Percentiles rank a stretch among this genome's conserved stretches.
These are phyloP conservation scores for Leucogyrophana mollusca DNA, from an alignment of 768 basidiomycete species.

Conservation along the genomic window DNA sequence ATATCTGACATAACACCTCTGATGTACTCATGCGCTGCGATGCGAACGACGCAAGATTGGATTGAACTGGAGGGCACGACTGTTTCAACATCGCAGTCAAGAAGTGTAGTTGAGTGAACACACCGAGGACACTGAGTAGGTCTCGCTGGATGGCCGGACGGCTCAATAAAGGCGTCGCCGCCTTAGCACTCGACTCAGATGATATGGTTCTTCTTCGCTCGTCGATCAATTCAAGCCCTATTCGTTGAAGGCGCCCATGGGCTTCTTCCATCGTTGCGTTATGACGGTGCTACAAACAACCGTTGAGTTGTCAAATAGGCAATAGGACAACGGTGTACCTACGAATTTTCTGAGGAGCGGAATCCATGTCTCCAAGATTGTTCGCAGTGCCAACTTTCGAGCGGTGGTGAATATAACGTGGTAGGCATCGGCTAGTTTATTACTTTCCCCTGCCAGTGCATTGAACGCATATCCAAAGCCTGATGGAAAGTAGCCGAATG, in stretches of 20 bases:
- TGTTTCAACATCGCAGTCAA: conserved; percentile 1
- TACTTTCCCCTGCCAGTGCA: conserved; percentile 44
- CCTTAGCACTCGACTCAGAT: too few species aligned
- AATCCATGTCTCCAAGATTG: conserved; percentile 57
- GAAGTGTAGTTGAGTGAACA: conserved; percentile 18
- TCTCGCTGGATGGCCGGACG: conserved; percentile 31
- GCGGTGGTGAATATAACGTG: conserved; percentile 52
- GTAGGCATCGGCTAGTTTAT: conserved; percentile 58
- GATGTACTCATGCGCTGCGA: conserved; percentile 50
- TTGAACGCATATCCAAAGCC: conserved; percentile 60
- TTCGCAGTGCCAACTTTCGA: conserved; percentile 49
- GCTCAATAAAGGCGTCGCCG: conserved; percentile 22
- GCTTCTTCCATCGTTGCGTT: conserved; percentile 42
- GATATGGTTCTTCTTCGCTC: conserved; percentile 42
- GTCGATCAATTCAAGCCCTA: conserved; percentile 52
- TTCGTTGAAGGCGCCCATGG: conserved; percentile 46
- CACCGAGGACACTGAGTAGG: conserved; percentile 55
- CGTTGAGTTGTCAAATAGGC: background rate
- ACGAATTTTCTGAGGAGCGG: conserved; percentile 54
- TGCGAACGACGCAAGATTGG: conserved; percentile 46
- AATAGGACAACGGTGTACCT: conserved; percentile 24
- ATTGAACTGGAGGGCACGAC: conserved; percentile 46
- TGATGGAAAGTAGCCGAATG: too few species aligned
- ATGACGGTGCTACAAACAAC: conserved; percentile 41
- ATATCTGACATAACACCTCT: conserved; percentile 64